phyloP scores from a whole-genome alignment of 768 basidiomycete species.

The Amanita jacksonii region DNA sequence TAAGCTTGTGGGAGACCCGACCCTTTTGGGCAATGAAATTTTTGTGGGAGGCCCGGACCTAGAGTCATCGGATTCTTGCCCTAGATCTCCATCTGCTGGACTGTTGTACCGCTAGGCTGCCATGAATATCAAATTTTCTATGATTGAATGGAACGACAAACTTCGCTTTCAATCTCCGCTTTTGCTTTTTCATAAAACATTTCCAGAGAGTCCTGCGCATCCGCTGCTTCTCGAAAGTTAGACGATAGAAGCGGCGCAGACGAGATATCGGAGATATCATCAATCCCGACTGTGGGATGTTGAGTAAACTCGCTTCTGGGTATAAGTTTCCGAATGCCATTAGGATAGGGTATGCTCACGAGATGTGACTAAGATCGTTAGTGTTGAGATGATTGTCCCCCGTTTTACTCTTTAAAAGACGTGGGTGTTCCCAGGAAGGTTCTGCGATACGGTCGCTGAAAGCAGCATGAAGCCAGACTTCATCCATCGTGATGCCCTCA shows the following conservation, averaged over 20 bases:
- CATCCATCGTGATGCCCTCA: constrained; percentile 21
- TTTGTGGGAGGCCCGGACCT: constrained; percentile 9
- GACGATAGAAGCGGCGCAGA: too few relatives aligned
- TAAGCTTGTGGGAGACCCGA: neutral
- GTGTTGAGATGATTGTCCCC: constrained; percentile 18
- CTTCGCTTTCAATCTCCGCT: constrained; percentile 35
- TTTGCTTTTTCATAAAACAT: constrained; percentile 55
- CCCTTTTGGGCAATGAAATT: constrained; percentile 16
- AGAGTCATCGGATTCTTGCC: constrained; percentile 13
- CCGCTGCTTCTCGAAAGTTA: neutral
- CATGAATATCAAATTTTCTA: neutral
- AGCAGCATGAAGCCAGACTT: constrained; percentile 37
- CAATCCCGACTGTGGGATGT: too few relatives aligned
- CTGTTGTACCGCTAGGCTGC: constrained; percentile 23
- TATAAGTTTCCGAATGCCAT: constrained; percentile 5
- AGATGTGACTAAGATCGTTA: constrained; percentile 35
- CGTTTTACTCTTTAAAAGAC: constrained; percentile 13
- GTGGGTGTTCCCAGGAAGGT: neutral
- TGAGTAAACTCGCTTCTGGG: constrained; percentile 27
- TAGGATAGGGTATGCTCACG: constrained; percentile 24
- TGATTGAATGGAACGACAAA: constrained; percentile 16
- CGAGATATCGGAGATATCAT: too few relatives aligned
- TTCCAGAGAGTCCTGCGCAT: constrained; percentile 44
- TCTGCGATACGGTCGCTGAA: constrained; percentile 38
- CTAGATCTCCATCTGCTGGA: constrained; percentile 6